Evolutionary conservation across 2,329 filamentous ascomycete species (phyloP), one percentile per base, ranked within the genome.

Genomic region (Aspergillus nomiae): DNA sequence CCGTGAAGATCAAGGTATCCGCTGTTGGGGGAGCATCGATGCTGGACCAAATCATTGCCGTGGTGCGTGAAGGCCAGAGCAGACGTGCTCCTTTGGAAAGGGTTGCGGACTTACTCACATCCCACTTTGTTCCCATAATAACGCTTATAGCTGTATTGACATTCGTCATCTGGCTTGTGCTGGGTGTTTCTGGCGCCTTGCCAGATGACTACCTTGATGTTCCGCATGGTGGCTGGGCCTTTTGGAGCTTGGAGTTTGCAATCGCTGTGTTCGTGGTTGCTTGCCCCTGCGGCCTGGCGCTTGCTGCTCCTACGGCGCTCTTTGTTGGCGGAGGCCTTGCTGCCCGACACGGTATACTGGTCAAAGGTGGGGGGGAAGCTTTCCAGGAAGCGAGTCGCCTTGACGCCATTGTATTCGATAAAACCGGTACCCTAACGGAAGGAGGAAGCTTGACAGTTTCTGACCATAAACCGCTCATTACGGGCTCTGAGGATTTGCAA

Each of bases 191-290:
- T 1, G 81, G 80, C 3, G 63, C 67, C 10, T 71, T 84, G 10
- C 78, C 80, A 8, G 76, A 77, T 12, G 84, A 86, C 59, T 87
- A 87, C 56, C 76, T 84, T 67, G 71, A 83, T 74, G 59, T 79
- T 76, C 63, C 76, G 65, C 74, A 86, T 79, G 80, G 78, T 51
- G 71, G 77, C 59, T 77, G 86, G 86, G 65, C 85, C 73, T 80
- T 82, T 62, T 84, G 82, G 78, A 84, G 84, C 10, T 72, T 89
- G 58, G 82, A 87, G 58, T 89, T 89, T 70, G 90, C 92, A 19
- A 94, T 96, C 69, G 87, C 92, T 8, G 92, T 95, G 14, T 95
- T 96, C 69, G 91, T 96, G 38, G 89, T 96, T 32, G 92, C 92
- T 2, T 96, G 92, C 72, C 92, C 92, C 1, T 96, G 92, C 71